These are phyloP conservation scores for Mimosa bimucronata DNA, from an alignment of 306 rosid species.

Conservation along the genomic window DNA sequence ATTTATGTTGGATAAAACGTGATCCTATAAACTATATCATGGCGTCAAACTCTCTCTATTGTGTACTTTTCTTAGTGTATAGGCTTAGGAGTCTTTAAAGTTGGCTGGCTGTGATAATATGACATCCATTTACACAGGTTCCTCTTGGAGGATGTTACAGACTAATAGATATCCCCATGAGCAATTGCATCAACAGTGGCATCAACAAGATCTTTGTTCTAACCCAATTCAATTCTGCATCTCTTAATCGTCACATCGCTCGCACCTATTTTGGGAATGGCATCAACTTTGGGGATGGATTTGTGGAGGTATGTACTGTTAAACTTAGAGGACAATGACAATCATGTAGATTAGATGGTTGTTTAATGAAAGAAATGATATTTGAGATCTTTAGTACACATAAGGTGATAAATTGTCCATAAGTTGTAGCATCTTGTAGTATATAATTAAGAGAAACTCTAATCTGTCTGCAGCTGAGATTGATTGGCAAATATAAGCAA, in stretches of 20 bases:
- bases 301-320: slow-evolving; percentile 68
- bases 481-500: slow-evolving; percentile 31
- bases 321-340: neutral
- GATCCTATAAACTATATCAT: neutral
- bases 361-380: neutral
- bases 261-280: slow-evolving; percentile 88
- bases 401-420: slow-evolving; percentile 1
- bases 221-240: slow-evolving; percentile 91
- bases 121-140: slow-evolving; percentile 64
- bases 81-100: neutral
- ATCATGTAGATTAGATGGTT: neutral
- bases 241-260: slow-evolving; percentile 90
- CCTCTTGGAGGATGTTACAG: slow-evolving; percentile 97
- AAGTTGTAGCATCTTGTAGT: neutral
- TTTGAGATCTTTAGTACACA: slow-evolving; percentile 20
- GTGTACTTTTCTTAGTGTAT: neutral
- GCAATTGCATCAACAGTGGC: slow-evolving; percentile 93
- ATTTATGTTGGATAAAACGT: neutral
- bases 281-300: slow-evolving; percentile 90
- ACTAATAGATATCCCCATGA: slow-evolving; percentile 95
- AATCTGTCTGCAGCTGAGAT: slow-evolving; percentile 18
- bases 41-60: neutral
- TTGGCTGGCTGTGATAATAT: neutral
- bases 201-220: slow-evolving; percentile 82
- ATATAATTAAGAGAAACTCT: neutral